These are phyloP conservation scores for Phytophthora constricta DNA, from an alignment of 352 stramenopile genomes.

Conservation along the genomic window DNA sequence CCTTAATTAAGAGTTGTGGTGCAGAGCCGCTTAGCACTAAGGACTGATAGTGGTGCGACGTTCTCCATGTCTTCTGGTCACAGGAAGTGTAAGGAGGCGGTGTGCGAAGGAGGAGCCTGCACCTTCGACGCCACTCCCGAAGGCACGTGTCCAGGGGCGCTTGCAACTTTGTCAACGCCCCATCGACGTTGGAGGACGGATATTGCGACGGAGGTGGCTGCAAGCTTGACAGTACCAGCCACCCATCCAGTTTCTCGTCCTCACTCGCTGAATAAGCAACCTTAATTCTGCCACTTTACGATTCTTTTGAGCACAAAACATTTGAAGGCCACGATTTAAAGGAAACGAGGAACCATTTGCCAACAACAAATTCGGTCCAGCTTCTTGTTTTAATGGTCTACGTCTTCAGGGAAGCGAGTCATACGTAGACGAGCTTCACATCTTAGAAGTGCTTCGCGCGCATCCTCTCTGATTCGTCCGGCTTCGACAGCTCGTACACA, in stretches of 20 bases:
- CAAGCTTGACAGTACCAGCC: slow-evolving; percentile 47
- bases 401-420: no score
- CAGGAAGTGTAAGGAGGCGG: slow-evolving; percentile 57
- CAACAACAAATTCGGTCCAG: no score
- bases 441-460: no score
- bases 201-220: slow-evolving; percentile 67
- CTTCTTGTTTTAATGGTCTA: no score
- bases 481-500: no score
- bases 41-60: slow-evolving; percentile 38
- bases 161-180: slow-evolving; percentile 60
- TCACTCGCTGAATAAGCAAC: slow-evolving; percentile 54
- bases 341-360: no score
- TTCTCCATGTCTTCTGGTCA: slow-evolving; percentile 28
- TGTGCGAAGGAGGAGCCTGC: slow-evolving; percentile 60
- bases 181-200: slow-evolving; percentile 48
- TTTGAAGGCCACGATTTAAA: no score
- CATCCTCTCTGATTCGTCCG: no score
- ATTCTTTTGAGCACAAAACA: not conserved
- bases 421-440: no score
- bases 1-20: no score
- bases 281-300: no score
- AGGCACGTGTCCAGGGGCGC: slow-evolving; percentile 54
- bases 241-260: slow-evolving; percentile 46
- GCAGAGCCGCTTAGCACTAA: not conserved
- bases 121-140: slow-evolving; percentile 51